These are phyloP conservation scores for Cornus suecica DNA, from an alignment of 148 eudicot genomes.

Conservation along the genomic window DNA sequence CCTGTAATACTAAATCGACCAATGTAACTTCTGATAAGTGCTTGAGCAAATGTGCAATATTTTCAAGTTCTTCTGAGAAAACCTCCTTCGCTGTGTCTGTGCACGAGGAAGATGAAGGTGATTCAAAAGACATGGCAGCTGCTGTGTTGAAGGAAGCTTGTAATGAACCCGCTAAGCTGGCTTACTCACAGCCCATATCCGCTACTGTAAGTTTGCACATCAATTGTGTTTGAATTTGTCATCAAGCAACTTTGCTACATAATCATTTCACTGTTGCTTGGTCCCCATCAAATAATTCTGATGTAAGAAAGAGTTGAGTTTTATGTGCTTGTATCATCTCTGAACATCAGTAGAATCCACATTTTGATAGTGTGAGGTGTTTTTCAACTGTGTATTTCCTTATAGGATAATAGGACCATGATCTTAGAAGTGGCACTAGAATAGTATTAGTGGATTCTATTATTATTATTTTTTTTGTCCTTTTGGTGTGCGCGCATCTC, in stretches of 20 bases:
- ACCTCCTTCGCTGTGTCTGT: constrained; percentile 5
- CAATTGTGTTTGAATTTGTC: constrained; percentile 4
- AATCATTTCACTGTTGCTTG: not conserved
- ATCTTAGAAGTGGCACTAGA: too few species aligned
- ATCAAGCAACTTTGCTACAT: too few species aligned
- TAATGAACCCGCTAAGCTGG: constrained; percentile 3
- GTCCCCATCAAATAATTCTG: not conserved
- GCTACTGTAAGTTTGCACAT: constrained; percentile 49
- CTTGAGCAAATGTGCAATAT: constrained; percentile 45
- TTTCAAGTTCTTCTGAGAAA: constrained; percentile 25
- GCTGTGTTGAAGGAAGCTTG: constrained; percentile 14
- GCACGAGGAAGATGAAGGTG: constrained; percentile 20
- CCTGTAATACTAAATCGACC: constrained; percentile 7
- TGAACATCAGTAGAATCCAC: not conserved
- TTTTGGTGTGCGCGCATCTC: too few species aligned
- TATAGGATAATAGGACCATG: not conserved
- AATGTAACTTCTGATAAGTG: constrained; percentile 31
- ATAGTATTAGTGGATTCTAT: too few species aligned
- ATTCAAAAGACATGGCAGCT: constrained; percentile 16
- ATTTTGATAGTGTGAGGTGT: not conserved
- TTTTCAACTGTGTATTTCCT: not conserved
- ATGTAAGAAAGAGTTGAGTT: not conserved
- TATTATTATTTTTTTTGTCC: too few species aligned
- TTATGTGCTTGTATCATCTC: not conserved
- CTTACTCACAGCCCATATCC: constrained; percentile 36